Percentiles rank a stretch among this genome's conserved stretches.
Conservation (phyloP, 83 land plant species). For the Picea abies region DNA sequence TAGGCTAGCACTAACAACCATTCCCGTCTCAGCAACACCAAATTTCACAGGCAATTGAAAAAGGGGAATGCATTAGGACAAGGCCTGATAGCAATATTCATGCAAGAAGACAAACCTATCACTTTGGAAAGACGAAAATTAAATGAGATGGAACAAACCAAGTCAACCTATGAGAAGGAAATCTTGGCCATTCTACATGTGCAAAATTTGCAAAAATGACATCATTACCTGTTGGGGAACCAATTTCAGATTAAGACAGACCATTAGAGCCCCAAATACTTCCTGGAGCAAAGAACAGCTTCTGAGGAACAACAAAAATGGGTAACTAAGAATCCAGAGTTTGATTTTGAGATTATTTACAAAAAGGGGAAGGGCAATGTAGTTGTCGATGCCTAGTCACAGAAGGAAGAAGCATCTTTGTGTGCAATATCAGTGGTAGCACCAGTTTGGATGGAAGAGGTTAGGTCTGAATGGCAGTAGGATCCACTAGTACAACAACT, state of each 20-base stretch:
- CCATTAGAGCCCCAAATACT: slow-evolving; percentile 20
- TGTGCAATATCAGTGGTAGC: too few species aligned
- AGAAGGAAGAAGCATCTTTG: neutral
- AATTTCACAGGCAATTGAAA: neutral
- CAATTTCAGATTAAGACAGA: neutral
- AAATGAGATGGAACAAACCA: too few species aligned
- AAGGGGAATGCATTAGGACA: neutral
- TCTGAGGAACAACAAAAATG: slow-evolving; percentile 17
- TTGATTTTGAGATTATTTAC: slow-evolving; percentile 16
- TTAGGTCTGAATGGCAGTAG: neutral
- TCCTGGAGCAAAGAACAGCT: slow-evolving; percentile 12
- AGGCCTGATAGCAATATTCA: slow-evolving; percentile 19
- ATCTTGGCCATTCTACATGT: slow-evolving; percentile 9
- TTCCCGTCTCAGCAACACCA: slow-evolving; percentile 5
- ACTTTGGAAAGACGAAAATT: slow-evolving; percentile 11
- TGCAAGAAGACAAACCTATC: slow-evolving; percentile 14
- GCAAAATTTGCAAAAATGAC: neutral
- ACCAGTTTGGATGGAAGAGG: neutral
- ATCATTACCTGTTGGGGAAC: slow-evolving; percentile 7
- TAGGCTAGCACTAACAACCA: too few species aligned
- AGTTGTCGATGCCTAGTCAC: slow-evolving; percentile 21
- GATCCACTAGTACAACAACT: neutral
- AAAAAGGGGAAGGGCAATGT: slow-evolving; percentile 15
- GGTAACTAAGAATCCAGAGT: slow-evolving; percentile 18
- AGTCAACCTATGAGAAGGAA: slow-evolving; percentile 18